Evolutionary conservation across 371 early-diverging fungal species (phyloP).

Genomic region (Mortierella sp.): DNA sequence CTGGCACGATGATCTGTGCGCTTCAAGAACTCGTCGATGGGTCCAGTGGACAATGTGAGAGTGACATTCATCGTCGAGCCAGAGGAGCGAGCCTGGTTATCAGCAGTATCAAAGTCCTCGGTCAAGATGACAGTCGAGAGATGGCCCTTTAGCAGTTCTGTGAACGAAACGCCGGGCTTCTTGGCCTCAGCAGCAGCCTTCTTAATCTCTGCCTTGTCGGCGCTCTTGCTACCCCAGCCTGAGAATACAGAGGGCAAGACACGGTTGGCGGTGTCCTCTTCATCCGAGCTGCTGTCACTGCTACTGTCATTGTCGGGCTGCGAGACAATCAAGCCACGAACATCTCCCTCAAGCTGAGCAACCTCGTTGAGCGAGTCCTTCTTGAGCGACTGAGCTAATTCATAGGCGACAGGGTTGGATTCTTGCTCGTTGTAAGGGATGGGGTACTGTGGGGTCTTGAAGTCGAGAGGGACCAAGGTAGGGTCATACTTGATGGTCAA

Average conservation of each 20-base stretch:
- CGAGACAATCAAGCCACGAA: conserved; percentile 40
- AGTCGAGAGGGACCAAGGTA: conserved; percentile 48
- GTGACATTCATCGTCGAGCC: conserved; percentile 57
- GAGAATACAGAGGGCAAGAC: conserved; percentile 31
- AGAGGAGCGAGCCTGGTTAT: conserved; percentile 57
- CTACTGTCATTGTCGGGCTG: conserved; percentile 26
- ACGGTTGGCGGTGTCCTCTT: conserved; percentile 18
- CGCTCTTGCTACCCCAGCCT: conserved; percentile 26
- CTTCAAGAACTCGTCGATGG: conserved; percentile 45
- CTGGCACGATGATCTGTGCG: conserved; percentile 47
- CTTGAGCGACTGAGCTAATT: conserved; percentile 32
- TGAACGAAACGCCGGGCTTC: conserved; percentile 50
- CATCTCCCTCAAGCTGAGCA: conserved; percentile 20
- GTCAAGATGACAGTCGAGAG: conserved; percentile 59
- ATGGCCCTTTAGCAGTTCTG: conserved; percentile 60
- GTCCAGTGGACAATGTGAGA: conserved; percentile 50
- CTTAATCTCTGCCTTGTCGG: neutral
- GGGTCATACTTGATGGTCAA: conserved; percentile 61
- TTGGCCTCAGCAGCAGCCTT: conserved; percentile 12
- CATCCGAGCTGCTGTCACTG: conserved; percentile 24
- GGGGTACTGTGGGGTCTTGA: conserved; percentile 50
- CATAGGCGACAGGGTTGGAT: conserved; percentile 34
- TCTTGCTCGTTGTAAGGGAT: conserved; percentile 33
- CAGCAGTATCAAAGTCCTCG: conserved; percentile 52
- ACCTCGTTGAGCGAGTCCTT: conserved; percentile 42